phyloP scores from a whole-genome alignment of 2,329 filamentous ascomycete species.

The Fusarium buharicum region DNA sequence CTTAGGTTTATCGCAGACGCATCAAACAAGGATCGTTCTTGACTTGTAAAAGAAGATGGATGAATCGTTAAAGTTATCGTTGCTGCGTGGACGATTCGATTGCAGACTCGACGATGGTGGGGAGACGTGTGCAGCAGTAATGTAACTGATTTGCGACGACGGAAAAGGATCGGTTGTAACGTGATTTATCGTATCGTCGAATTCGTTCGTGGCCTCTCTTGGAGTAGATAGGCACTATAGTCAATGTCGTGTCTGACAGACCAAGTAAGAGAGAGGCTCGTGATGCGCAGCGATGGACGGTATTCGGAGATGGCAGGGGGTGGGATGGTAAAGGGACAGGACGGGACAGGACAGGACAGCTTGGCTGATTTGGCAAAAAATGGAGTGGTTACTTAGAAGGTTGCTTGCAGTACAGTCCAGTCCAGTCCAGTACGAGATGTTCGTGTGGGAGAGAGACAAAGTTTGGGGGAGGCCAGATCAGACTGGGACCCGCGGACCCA shows the following conservation, averaged over 20 bases:
- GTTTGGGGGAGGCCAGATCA: conserved; percentile 41
- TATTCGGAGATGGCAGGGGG: conserved; percentile 27
- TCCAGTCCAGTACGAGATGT: conserved; percentile 19
- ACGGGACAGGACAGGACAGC: conserved; percentile 41
- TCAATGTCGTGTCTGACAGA: conserved; percentile 24
- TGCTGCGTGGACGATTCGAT: conserved; percentile 12
- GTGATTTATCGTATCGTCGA: conserved; percentile 26
- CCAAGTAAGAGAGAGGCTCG: conserved; percentile 27
- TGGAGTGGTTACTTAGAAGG: conserved; percentile 18
- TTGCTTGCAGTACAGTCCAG: conserved; percentile 29
- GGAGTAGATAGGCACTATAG: conserved; percentile 2
- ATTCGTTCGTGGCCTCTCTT: conserved; percentile 26
- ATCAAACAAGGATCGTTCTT: conserved; percentile 36
- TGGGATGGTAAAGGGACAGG: conserved; percentile 36
- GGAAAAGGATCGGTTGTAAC: conserved; percentile 21
- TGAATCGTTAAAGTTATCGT: conserved; percentile 10
- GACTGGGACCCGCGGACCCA: neutral
- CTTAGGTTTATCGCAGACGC: conserved; percentile 35
- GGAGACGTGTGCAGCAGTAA: conserved; percentile 10
- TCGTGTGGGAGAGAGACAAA: conserved; percentile 33
- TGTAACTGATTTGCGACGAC: conserved; percentile 28
- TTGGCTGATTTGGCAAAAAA: conserved; percentile 40
- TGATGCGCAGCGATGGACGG: conserved; percentile 37
- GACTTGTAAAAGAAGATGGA: conserved; percentile 1
- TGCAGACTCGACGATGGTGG: conserved; percentile 14